These are phyloP conservation scores for Fusarium subglutinans DNA, from an alignment of 2,329 filamentous ascomycete genomes.

Conservation along the genomic window DNA sequence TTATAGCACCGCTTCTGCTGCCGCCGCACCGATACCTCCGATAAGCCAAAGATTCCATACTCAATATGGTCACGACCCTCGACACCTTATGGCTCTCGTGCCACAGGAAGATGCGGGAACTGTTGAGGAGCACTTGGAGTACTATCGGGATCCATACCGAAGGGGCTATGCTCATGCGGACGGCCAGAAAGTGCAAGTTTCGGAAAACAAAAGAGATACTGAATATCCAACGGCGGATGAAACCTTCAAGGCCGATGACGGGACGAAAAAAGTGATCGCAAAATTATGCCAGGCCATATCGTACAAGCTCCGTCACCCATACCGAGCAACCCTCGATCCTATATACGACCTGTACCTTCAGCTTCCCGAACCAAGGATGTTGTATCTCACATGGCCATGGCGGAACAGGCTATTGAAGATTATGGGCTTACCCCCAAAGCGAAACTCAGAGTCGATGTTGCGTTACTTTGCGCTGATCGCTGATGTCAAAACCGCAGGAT, in stretches of 20 bases:
- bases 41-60: conserved; percentile 18
- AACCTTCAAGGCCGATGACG: conserved; percentile 47
- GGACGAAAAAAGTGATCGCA: conserved; percentile 48
- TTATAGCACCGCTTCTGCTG: conserved; percentile 42
- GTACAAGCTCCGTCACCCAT: conserved; percentile 54
- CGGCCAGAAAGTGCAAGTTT: conserved; percentile 59
- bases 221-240: conserved; percentile 57
- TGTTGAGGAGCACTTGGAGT: conserved; percentile 63
- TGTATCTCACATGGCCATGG: conserved; percentile 58
- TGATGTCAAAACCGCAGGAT: conserved; percentile 79
- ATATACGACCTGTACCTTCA: conserved; percentile 61
- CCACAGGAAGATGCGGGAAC: conserved; percentile 58
- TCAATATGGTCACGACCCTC: conserved; percentile 38
- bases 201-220: conserved; percentile 59
- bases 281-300: conserved; percentile 55
- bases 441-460: conserved; percentile 71
- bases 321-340: conserved; percentile 51
- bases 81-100: conserved; percentile 64
- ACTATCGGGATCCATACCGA: conserved; percentile 62
- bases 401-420: conserved; percentile 73
- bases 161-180: conserved; percentile 63
- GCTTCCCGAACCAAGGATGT: conserved; percentile 63
- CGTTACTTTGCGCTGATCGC: conserved; percentile 85
- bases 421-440: conserved; percentile 70
- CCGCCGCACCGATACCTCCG: conserved; percentile 22